A percentile compares a stretch with the other conserved stretches of the same genome.
phyloP scores from a whole-genome alignment of 2,329 filamentous ascomycete genomes.

The Sporothrix sp. region DNA sequence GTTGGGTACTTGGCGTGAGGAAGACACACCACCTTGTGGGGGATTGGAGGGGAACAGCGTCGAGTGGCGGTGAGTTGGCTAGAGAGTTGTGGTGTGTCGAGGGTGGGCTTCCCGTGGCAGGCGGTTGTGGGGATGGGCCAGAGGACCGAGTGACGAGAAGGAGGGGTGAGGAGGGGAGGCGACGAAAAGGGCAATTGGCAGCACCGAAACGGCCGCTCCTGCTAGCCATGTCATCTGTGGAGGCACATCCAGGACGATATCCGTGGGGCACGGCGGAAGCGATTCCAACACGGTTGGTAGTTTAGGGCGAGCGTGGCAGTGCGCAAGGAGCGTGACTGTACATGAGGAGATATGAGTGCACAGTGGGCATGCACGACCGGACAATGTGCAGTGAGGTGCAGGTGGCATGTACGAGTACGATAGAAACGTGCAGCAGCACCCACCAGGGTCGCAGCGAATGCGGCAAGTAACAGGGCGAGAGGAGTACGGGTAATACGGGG shows the following conservation, averaged over 20 bases:
- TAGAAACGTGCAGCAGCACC: not conserved
- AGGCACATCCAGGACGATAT: not conserved
- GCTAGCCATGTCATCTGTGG: too few relatives aligned
- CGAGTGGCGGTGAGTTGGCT: conserved; percentile 12
- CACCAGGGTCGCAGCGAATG: not conserved
- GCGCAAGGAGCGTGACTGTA: not conserved
- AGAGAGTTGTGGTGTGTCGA: not conserved
- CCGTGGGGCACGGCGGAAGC: not conserved
- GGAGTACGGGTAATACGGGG: not conserved
- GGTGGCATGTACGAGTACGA: too few relatives aligned
- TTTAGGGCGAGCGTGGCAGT: conserved; percentile 3
- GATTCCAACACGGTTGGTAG: not conserved
- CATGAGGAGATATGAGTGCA: too few relatives aligned
- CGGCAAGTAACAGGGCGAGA: not conserved
- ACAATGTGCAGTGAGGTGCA: conserved; percentile 1
- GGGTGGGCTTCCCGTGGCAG: conserved; percentile 1
- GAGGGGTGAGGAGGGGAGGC: conserved; percentile 9
- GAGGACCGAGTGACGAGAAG: not conserved
- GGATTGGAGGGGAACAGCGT: not conserved
- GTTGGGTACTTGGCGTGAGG: not conserved
- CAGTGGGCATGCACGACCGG: not conserved
- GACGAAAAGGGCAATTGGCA: not conserved
- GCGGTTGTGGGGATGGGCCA: conserved; percentile 1
- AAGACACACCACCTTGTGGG: not conserved
- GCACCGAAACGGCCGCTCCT: not conserved